phyloP scores from a whole-genome alignment of 2,329 filamentous ascomycete species.

The Malbranchea zuffiana region DNA sequence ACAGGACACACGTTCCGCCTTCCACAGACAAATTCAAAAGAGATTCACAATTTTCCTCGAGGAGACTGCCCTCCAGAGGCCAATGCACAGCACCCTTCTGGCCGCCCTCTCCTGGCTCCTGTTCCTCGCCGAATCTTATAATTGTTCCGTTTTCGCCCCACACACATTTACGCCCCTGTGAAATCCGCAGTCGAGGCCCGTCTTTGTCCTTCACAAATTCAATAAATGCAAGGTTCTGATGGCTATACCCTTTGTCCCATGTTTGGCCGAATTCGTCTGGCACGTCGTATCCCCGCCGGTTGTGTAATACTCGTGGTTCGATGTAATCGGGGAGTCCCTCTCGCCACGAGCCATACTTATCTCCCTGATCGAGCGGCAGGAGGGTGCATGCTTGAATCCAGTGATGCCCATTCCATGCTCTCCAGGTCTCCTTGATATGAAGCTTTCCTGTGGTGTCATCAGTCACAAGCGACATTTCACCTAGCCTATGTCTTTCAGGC shows the following conservation, averaged over 20 bases:
- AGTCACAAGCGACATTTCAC: not conserved
- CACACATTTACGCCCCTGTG: not conserved
- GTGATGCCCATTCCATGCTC: not conserved
- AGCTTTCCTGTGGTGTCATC: not conserved
- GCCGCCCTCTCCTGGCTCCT: not conserved
- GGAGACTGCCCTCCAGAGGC: no score
- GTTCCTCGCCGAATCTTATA: not conserved
- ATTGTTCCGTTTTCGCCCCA: not conserved
- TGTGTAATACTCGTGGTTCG: not conserved
- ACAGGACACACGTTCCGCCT: not conserved
- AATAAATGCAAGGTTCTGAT: conserved; percentile 1
- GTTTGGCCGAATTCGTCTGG: no score
- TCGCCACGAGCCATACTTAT: not conserved
- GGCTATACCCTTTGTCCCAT: not conserved
- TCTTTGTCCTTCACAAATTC: not conserved
- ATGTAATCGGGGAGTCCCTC: not conserved
- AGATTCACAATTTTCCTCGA: conserved; percentile 2
- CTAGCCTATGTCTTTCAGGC: no score
- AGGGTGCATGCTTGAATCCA: not conserved
- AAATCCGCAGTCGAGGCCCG: not conserved
- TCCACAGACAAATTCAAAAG: not conserved
- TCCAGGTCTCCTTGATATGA: not conserved
- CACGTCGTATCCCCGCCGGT: not conserved
- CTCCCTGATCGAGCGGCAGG: not conserved
- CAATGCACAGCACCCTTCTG: no score